A percentile compares a stretch with the other conserved stretches of the same genome.
These are phyloP conservation scores for Agrocybe chaxingu DNA, from an alignment of 768 basidiomycete genomes.

Conservation along the genomic window DNA sequence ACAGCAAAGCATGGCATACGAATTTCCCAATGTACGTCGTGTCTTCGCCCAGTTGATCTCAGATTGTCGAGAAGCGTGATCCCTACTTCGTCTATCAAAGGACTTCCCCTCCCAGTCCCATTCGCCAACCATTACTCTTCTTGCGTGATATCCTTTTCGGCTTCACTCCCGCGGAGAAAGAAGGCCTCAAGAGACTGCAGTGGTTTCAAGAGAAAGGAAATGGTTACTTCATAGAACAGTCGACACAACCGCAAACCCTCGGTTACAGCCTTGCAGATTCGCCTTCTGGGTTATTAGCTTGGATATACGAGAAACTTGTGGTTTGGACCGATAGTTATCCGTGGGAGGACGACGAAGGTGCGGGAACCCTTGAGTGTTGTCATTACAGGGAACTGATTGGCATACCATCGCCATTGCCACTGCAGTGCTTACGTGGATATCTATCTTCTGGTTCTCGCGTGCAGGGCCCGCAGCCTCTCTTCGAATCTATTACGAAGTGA, in stretches of 20 bases:
- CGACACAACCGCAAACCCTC: constrained; percentile 46
- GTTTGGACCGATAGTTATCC: constrained; percentile 46
- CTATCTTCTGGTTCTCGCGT: constrained; percentile 52
- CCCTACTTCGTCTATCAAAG: background rate
- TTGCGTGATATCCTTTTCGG: constrained; percentile 19
- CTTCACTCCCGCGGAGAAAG: constrained; percentile 25
- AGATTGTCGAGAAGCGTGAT: too few species aligned
- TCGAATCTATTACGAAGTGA: constrained; percentile 53
- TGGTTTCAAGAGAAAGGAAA: constrained; percentile 22
- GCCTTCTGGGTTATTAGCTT: constrained; percentile 48
- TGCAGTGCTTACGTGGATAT: constrained; percentile 54
- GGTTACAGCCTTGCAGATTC: constrained; percentile 55
- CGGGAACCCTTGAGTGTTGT: background rate
- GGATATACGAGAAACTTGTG: constrained; percentile 50
- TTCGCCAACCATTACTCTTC: constrained; percentile 18
- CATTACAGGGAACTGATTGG: background rate
- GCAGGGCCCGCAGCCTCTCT: constrained; percentile 53
- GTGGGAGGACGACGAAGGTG: constrained; percentile 56
- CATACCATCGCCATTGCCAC: background rate
- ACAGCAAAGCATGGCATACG: constrained; percentile 49
- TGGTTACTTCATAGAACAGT: constrained; percentile 37
- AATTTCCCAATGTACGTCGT: constrained; percentile 35
- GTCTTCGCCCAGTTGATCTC: background rate
- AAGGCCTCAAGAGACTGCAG: constrained; percentile 21
- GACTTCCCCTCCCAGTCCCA: constrained; percentile 13